These are phyloP conservation scores for Gloeostereum incarnatum DNA, from an alignment of 768 basidiomycete genomes.

Conservation along the genomic window DNA sequence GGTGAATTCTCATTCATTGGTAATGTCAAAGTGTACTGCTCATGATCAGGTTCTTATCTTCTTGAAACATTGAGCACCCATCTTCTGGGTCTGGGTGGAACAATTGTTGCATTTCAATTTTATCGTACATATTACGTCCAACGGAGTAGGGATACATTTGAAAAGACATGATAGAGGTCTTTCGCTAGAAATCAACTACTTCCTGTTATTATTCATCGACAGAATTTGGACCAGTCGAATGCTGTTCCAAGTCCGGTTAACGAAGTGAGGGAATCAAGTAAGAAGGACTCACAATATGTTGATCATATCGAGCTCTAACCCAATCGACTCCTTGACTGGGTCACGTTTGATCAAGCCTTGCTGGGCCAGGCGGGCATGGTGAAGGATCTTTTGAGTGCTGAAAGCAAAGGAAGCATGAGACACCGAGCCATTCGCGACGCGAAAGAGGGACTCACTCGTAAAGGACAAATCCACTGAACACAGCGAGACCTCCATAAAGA, in stretches of 20 bases:
- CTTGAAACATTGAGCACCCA: too few species aligned
- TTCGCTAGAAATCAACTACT: conserved; percentile 22
- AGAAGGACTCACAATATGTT: conserved; percentile 66
- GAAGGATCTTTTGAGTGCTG: conserved; percentile 80
- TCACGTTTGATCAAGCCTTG: conserved; percentile 58
- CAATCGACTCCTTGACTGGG: conserved; percentile 70
- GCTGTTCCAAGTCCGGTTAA: conserved; percentile 24
- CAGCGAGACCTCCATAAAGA: conserved; percentile 82
- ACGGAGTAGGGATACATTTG: not conserved
- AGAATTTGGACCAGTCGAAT: conserved; percentile 78
- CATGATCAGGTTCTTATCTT: too few species aligned
- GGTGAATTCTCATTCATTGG: too few species aligned
- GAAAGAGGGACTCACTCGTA: conserved; percentile 52
- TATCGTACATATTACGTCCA: not conserved
- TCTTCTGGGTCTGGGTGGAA: too few species aligned
- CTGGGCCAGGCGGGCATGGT: conserved; percentile 68
- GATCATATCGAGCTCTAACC: conserved; percentile 79
- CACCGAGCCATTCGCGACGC: too few species aligned
- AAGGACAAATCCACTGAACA: conserved; percentile 81
- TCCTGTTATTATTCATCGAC: conserved; percentile 53
- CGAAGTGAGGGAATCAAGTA: not conserved
- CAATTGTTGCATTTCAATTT: too few species aligned
- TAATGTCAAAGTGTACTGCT: too few species aligned
- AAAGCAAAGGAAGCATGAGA: conserved; percentile 6
- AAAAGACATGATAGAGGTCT: not conserved